Percentiles rank a stretch among this genome's conserved stretches.
phyloP scores from a whole-genome alignment of 2,329 filamentous ascomycete species.

The Trichoderma breve region DNA sequence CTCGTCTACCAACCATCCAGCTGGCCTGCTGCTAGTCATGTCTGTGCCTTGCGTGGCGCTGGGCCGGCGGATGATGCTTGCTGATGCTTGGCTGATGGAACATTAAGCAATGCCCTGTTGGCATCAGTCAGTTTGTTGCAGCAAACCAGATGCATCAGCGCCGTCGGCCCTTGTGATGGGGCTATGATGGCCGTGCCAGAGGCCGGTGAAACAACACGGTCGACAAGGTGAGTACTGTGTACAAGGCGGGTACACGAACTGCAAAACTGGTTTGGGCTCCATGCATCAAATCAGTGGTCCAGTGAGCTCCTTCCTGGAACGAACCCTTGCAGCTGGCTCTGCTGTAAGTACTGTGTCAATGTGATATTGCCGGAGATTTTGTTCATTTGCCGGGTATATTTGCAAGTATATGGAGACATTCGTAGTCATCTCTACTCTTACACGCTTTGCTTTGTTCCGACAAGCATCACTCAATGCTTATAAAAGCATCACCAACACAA shows the following conservation, averaged over 20 bases:
- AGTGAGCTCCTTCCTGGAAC: slow-evolving; percentile 12
- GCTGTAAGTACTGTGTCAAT: neutral
- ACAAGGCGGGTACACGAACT: neutral
- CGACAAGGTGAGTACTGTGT: neutral
- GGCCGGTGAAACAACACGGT: neutral
- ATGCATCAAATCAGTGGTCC: neutral
- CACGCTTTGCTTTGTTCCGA: neutral
- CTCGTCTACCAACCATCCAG: neutral
- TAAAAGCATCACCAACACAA: neutral
- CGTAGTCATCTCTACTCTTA: neutral
- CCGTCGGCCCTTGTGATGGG: neutral
- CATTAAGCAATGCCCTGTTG: neutral
- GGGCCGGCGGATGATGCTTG: neutral
- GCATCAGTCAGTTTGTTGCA: neutral
- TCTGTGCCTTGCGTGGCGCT: slow-evolving; percentile 19
- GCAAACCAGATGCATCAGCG: neutral
- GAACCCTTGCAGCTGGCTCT: neutral
- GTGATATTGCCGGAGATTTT: neutral
- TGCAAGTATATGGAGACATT: neutral
- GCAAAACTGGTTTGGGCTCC: neutral
- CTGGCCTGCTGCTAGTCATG: neutral
- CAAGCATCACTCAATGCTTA: neutral
- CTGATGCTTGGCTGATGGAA: neutral
- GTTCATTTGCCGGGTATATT: neutral
- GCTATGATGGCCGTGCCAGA: neutral